phyloP scores from a whole-genome alignment of 106 monocot genomes.

The Dactylorhiza incarnata region DNA sequence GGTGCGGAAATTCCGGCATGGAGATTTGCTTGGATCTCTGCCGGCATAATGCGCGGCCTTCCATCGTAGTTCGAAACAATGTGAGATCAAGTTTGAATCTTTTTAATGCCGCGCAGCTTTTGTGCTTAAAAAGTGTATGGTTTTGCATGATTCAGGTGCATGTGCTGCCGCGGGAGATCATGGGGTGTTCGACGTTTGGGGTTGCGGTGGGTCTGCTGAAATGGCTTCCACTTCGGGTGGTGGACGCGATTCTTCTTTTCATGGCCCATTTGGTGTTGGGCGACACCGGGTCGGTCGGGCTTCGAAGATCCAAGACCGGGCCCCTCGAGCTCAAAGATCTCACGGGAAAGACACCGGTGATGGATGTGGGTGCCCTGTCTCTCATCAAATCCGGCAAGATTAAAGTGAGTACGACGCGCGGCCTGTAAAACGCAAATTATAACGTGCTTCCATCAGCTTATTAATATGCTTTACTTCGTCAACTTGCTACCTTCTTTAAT shows the following conservation, averaged over 20 bases:
- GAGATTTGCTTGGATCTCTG: conserved; percentile 88
- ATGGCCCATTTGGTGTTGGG: conserved; percentile 50
- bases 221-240: conserved; percentile 62
- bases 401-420: conserved; percentile 33
- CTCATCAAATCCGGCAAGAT: conserved; percentile 76
- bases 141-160: too few relatives aligned
- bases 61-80: conserved; percentile 70
- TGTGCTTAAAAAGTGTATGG: too few relatives aligned
- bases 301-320: conserved; percentile 62
- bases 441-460: not conserved
- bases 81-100: conserved; percentile 16
- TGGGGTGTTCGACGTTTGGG: conserved; percentile 79
- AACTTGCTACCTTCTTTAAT: conserved; percentile 4
- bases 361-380: conserved; percentile 68
- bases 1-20: conserved; percentile 95
- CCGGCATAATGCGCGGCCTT: conserved; percentile 57
- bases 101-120: too few relatives aligned
- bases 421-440: not conserved
- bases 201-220: conserved; percentile 74
- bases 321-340: conserved; percentile 92
- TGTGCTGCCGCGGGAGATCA: conserved; percentile 78
- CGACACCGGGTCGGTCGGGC: conserved; percentile 58
- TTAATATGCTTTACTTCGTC: not conserved
- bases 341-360: conserved; percentile 88
- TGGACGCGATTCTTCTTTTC: conserved; percentile 62